A percentile compares a stretch with the other conserved stretches of the same genome.
phyloP scores from a whole-genome alignment of 345 rosid genomes.

The Sonneratia alba region DNA sequence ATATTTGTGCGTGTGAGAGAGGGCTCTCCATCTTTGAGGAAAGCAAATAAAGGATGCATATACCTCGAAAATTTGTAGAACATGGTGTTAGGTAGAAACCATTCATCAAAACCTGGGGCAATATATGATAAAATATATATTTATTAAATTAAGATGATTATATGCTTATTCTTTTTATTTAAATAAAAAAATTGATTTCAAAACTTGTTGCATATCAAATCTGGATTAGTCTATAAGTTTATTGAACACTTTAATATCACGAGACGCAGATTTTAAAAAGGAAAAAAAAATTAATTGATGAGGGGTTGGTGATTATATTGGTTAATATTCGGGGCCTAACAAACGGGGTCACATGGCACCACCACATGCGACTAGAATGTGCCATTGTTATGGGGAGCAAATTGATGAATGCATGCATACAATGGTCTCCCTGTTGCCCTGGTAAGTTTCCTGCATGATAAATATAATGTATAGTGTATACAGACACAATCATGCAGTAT shows the following conservation, averaged over 20 bases:
- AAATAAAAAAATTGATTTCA: too few species aligned
- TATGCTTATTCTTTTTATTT: too few species aligned
- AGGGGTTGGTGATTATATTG: constrained; percentile 11
- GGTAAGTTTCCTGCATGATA: background rate
- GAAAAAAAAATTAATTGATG: background rate
- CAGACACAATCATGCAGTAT: too few species aligned
- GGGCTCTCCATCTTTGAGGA: too few species aligned
- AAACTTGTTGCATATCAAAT: too few species aligned
- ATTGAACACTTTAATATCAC: too few species aligned
- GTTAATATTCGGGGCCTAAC: constrained; percentile 12
- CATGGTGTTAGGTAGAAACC: background rate
- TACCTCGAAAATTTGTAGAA: background rate
- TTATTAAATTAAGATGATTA: too few species aligned
- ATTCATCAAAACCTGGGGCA: background rate
- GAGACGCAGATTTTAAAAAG: background rate
- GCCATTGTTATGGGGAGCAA: constrained; percentile 40
- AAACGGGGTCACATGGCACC: constrained; percentile 25
- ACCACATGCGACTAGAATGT: constrained; percentile 32
- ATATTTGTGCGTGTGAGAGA: background rate
- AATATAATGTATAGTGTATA: too few species aligned
- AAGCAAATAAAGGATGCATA: too few species aligned
- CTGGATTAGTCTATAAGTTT: background rate
- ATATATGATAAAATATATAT: background rate
- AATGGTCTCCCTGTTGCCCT: background rate
- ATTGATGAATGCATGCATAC: constrained; percentile 3